Base-by-base conservation (phyloP, 345 rosid species). In the Eutrema yunnanense region DNA sequence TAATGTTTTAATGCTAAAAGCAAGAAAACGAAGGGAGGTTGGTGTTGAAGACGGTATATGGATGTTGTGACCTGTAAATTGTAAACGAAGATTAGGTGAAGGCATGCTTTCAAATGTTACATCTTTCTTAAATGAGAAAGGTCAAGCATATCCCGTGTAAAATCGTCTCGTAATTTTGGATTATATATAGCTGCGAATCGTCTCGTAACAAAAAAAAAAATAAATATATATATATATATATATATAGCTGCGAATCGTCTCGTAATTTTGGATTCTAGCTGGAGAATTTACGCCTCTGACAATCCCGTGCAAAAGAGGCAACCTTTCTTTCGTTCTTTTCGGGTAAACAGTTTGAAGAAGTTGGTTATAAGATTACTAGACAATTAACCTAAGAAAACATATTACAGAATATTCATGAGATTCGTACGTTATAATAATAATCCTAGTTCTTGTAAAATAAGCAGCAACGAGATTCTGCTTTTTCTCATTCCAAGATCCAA, bases 81-180 rank as follows among this genome's bases (percentile, higher is more conserved):
- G 51, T 33, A 51, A 10, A 62, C 13, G 22, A 53, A 44, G 71
- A 63, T 73, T 73, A 53, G 70, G 76, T 64, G 64, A 36, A 36
- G 57, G 27, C 33, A 44, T 54, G 64, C 50, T 73, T 65, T 73
- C 77, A 56, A 11, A 47, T 56, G 58, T 37, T 56, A 55, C 36
- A 65, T 14, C 2, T 36, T 73, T 72, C 32, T 44, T 55, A 54
- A 27, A 22, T 52, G 52, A 53, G 55, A 43, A 42, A 36, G 38
- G 57, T 55, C 71, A 2, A 1, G 26, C 22, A 16, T 16, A 16
- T 16, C 16, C 16, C 16, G 16, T 16, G 16, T 0, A 16, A 16
- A 22, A 22, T 22, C 22, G 33, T 30, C 53, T 62, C 11, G 32
- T 11, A 33, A 63, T 26, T 63, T 63, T 63, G 43, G 54, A 47